Base-by-base conservation (phyloP, 768 basidiomycete genomes). In the Polyporus arcularius region DNA sequence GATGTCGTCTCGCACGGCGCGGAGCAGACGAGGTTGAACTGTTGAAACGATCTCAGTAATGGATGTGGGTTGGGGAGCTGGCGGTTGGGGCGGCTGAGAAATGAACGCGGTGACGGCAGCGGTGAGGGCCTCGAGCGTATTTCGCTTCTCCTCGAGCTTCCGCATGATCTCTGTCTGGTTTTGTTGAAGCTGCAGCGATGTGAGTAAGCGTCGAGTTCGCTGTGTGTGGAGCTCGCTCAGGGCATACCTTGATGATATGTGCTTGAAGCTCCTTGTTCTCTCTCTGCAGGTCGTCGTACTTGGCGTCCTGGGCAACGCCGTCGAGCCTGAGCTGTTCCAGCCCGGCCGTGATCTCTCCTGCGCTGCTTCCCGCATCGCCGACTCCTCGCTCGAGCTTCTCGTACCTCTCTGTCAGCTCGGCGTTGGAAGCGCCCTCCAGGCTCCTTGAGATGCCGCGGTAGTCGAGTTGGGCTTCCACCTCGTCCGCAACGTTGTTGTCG, bases 401-500 rank as follows among this genome's bases (percentile, higher is more conserved):
- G 26, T 43, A 49, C 8, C 42, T 32, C 51, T 51, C 47, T 57
- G 61, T 63, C 14, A 53, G 49, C n/a, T 56, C 53, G 8, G 28
- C 39, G 18, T 56, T 58, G 45, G 28, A 55, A 32, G 26, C 45
- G 26, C 31, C 51, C 4, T 26, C 30, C 30, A 52, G 48, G 26
- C 30, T 49, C 49, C 4, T 45, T 21, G 4, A 18, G 35, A 4
- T 48, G 26, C 45, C 55, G 35, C 30, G 43, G 53, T 60, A 58
- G 35, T 56, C 56, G 12, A 64, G 58, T 31, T 60, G 48, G 63
- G 35, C 62, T 61, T 58, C 67, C 61, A n/a, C 75, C 71, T 30
- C 78, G 67, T 56, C 74, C 67, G 18, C 69, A 35, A 77, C 16
- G 38, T 70, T 58, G 28, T 50, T 42, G 55, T 77, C 68, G 55